phyloP scores from a whole-genome alignment of 495 filamentous ascomycete species.

The Pseudevernia furfuracea region DNA sequence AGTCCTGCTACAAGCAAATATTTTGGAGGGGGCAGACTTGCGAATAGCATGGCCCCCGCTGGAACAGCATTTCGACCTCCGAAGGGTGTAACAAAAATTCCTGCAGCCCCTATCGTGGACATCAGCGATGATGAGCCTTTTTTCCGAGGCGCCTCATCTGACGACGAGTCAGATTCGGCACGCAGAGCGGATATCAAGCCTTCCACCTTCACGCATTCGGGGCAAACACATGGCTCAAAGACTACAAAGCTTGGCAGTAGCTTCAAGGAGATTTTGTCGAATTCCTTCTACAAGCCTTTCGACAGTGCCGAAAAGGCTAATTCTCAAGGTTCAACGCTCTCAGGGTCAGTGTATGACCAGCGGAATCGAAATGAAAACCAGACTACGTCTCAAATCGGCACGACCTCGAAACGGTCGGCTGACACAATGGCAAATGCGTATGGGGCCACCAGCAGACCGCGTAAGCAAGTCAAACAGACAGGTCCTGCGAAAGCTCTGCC shows the following conservation, averaged over 20 bases:
- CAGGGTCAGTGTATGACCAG: slow-evolving; percentile 20
- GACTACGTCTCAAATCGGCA: slow-evolving; percentile 5
- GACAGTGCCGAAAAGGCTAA: neutral
- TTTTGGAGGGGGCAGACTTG: slow-evolving; percentile 37
- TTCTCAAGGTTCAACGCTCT: slow-evolving; percentile 8
- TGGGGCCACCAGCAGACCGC: slow-evolving; percentile 32
- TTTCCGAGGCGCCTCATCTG: slow-evolving; percentile 50
- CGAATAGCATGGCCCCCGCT: slow-evolving; percentile 63
- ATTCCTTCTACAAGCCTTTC: slow-evolving; percentile 41
- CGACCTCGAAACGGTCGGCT: slow-evolving; percentile 36
- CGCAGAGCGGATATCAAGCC: slow-evolving; percentile 61
- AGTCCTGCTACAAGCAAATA: slow-evolving; percentile 38
- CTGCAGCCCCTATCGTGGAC: slow-evolving; percentile 34
- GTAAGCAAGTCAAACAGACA: slow-evolving; percentile 41
- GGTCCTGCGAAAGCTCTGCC: slow-evolving; percentile 51
- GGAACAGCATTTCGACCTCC: slow-evolving; percentile 66
- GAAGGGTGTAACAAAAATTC: slow-evolving; percentile 25
- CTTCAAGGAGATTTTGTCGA: slow-evolving; percentile 44
- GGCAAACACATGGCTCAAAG: slow-evolving; percentile 32
- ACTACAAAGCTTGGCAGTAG: slow-evolving; percentile 32
- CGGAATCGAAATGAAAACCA: slow-evolving; percentile 13
- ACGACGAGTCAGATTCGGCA: slow-evolving; percentile 43
- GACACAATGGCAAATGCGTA: slow-evolving; percentile 42
- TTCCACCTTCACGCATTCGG: slow-evolving; percentile 47
- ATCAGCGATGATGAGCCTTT: slow-evolving; percentile 49